Conservation (phyloP, 164 flowering plant genomes). For the Amborella trichopoda region DNA sequence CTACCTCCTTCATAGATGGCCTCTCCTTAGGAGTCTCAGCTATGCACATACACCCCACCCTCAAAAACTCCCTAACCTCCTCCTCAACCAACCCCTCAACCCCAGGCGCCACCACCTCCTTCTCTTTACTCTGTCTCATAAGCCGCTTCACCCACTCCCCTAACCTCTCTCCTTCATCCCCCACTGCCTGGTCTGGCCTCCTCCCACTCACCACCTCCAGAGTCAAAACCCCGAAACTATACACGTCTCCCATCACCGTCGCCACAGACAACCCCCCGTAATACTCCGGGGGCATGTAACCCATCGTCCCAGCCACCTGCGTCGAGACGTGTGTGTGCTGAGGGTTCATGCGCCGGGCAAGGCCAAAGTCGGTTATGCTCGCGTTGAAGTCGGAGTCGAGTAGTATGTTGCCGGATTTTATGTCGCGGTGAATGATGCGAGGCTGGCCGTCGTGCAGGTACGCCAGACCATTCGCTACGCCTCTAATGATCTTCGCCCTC, state of each 20-base stretch:
- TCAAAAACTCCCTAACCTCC: constrained; percentile 37
- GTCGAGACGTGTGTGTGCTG: constrained; percentile 69
- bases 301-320: constrained; percentile 82
- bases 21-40: constrained; percentile 26
- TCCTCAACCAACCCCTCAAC: constrained; percentile 3
- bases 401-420: constrained; percentile 72
- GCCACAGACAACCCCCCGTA: constrained; percentile 42
- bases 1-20: constrained; percentile 50
- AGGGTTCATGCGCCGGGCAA: constrained; percentile 42
- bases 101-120: constrained; percentile 40
- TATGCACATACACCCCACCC: constrained; percentile 48
- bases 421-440: constrained; percentile 70
- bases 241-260: constrained; percentile 52
- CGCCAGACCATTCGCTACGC: constrained; percentile 53
- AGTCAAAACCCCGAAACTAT: constrained; percentile 74
- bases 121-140: constrained; percentile 16
- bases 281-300: constrained; percentile 97
- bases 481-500: constrained; percentile 38
- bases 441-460: constrained; percentile 30
- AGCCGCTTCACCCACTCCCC: constrained; percentile 44
- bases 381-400: constrained; percentile 50
- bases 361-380: constrained; percentile 78
- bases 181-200: constrained; percentile 51
- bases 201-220: constrained; percentile 54
- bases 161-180: constrained; percentile 11